Percentiles rank a stretch among this genome's conserved stretches.
phyloP scores from a whole-genome alignment of 1,284 basidiomycete species.

The Ustilago curta region DNA sequence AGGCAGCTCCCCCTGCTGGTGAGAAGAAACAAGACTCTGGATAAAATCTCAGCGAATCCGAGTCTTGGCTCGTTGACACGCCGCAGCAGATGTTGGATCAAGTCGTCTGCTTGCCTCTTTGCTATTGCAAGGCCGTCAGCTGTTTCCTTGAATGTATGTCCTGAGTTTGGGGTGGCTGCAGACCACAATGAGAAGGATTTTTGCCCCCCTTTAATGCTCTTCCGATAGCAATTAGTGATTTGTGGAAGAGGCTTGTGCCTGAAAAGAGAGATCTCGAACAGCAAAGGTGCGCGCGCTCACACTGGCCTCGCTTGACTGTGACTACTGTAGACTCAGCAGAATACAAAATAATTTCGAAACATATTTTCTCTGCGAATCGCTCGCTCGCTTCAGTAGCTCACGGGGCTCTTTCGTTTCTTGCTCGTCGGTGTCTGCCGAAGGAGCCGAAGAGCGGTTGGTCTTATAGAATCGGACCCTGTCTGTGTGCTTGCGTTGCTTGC shows the following conservation, averaged over 20 bases:
- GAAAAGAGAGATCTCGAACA: background rate
- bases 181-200: too few species aligned
- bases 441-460: too few species aligned
- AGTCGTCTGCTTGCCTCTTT: slow-evolving; percentile 1
- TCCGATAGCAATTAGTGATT: too few species aligned
- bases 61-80: background rate
- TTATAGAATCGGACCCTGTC: background rate
- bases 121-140: too few species aligned
- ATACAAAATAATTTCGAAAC: background rate
- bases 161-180: too few species aligned
- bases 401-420: background rate
- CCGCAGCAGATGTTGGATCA: background rate
- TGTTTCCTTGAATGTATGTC: too few species aligned
- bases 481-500: too few species aligned
- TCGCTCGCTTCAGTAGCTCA: background rate
- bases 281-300: background rate
- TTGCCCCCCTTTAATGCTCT: too few species aligned
- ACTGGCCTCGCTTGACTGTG: background rate
- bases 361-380: background rate
- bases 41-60: background rate
- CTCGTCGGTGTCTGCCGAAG: too few species aligned
- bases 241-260: background rate
- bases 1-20: too few species aligned
- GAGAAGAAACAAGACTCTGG: background rate
- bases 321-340: background rate